phyloP scores from a whole-genome alignment of 805 yeast species.

The Priceomyces carsonii region DNA sequence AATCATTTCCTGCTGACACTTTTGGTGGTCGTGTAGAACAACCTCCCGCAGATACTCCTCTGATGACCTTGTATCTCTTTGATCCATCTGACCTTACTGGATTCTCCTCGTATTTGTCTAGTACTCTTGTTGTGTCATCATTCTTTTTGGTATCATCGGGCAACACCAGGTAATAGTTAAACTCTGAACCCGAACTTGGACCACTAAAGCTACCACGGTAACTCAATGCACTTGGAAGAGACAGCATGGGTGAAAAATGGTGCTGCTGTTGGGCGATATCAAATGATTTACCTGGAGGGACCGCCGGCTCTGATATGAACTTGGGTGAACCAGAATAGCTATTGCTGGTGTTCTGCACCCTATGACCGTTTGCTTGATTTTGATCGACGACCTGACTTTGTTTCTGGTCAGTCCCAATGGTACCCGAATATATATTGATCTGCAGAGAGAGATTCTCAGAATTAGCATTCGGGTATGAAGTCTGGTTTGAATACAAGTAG shows the following conservation, averaged over 20 bases:
- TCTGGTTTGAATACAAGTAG: too few relatives aligned
- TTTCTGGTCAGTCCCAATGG: too few relatives aligned
- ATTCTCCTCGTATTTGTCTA: too few relatives aligned
- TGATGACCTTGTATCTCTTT: slow-evolving; percentile 43
- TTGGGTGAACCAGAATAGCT: slow-evolving; percentile 1
- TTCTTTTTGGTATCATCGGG: slow-evolving; percentile 1
- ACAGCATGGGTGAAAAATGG: too few relatives aligned
- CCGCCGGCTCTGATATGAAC: not conserved
- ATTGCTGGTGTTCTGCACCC: not conserved
- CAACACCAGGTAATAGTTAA: slow-evolving; percentile 1
- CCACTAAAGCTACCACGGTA: slow-evolving; percentile 3
- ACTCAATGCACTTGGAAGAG: too few relatives aligned
- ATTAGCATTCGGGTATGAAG: too few relatives aligned
- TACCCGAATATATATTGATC: too few relatives aligned
- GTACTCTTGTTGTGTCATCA: too few relatives aligned
- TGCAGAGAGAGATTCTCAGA: too few relatives aligned
- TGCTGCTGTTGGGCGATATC: slow-evolving; percentile 9
- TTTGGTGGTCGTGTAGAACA: slow-evolving; percentile 57
- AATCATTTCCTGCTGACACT: slow-evolving; percentile 25
- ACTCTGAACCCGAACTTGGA: slow-evolving; percentile 2
- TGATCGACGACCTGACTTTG: too few relatives aligned
- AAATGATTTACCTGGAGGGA: slow-evolving; percentile 1
- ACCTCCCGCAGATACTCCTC: slow-evolving; percentile 64
- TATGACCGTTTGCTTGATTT: too few relatives aligned
- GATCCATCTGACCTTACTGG: slow-evolving; percentile 1